Evolutionary conservation across 225 moss, liverwort and hornwort genomes (phyloP).

Genomic region (Polytrichum commune): DNA sequence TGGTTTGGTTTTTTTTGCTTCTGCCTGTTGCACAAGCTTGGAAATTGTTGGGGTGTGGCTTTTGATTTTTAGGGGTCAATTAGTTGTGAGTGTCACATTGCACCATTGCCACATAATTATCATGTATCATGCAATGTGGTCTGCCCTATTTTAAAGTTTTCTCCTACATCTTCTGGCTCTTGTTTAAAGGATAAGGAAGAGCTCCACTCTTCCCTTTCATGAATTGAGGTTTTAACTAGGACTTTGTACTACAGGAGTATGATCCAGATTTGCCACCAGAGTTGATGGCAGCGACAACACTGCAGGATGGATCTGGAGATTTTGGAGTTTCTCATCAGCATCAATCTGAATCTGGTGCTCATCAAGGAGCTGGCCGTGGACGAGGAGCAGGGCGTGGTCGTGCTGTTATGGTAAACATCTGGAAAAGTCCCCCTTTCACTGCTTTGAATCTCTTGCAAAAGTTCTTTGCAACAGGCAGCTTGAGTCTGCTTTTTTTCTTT

Average conservation of each 20-base stretch:
- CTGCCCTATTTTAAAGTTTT: no score
- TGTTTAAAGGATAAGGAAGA: no score
- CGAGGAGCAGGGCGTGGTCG: conserved; percentile 84
- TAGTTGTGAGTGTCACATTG: no score
- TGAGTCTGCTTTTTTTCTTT: background rate
- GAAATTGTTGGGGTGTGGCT: no score
- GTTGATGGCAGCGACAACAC: conserved; percentile 82
- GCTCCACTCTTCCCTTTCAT: no score
- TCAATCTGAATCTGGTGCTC: conserved; percentile 63
- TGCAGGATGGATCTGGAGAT: conserved; percentile 78
- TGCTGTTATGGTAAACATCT: conserved; percentile 52
- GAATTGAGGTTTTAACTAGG: background rate
- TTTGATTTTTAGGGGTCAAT: no score
- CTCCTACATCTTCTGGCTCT: no score
- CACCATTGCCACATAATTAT: no score
- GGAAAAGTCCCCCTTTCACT: background rate
- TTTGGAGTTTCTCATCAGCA: conserved; percentile 66
- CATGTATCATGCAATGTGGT: no score
- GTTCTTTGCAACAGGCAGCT: no score
- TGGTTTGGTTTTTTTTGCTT: no score
- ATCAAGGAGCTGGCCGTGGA: conserved; percentile 78
- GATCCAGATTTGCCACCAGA: conserved; percentile 99
- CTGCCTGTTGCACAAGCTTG: no score
- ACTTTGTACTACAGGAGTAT: conserved; percentile 59
- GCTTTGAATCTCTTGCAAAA: background rate